Conservation (phyloP, 169 alveolate species). For the Cryptosporidium sp. region DNA sequence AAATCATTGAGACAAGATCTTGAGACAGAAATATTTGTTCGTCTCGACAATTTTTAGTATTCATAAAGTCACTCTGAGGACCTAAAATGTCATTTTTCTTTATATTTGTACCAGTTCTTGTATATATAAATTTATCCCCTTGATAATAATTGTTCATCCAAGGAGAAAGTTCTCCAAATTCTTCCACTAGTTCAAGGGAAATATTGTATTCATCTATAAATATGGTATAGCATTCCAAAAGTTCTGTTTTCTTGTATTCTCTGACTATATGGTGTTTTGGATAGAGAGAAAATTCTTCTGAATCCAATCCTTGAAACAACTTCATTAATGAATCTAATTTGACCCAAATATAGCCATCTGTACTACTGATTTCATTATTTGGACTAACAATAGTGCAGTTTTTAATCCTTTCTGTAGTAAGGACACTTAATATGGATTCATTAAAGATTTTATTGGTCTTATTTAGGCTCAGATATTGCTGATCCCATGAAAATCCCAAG, state of each 20-base stretch:
- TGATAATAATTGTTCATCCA: conserved; percentile 51
- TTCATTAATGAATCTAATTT: conserved; percentile 14
- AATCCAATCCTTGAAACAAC: conserved; percentile 62
- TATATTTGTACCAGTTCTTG: neutral
- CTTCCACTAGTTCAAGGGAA: neutral
- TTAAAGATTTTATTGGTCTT: conserved; percentile 40
- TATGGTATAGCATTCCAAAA: conserved; percentile 7
- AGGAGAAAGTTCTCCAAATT: conserved; percentile 45
- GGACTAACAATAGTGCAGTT: conserved; percentile 17
- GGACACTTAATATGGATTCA: conserved; percentile 37
- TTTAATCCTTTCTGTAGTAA: conserved; percentile 60
- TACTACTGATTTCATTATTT: neutral
- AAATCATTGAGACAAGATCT: conserved; percentile 12
- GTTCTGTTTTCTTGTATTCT: neutral
- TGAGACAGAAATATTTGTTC: conserved; percentile 15
- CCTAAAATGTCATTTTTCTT: neutral
- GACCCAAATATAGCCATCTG: conserved; percentile 1
- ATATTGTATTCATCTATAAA: conserved; percentile 4
- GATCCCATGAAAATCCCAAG: conserved; percentile 59
- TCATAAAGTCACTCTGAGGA: neutral
- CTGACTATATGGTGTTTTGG: conserved; percentile 6
- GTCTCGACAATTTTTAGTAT: neutral
- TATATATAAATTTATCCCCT: conserved; percentile 21
- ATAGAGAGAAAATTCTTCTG: conserved; percentile 28
- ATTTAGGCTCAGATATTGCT: conserved; percentile 36